Evolutionary conservation across 257 asterid species (phyloP).

Genomic region (Solanum corneliomulleri): DNA sequence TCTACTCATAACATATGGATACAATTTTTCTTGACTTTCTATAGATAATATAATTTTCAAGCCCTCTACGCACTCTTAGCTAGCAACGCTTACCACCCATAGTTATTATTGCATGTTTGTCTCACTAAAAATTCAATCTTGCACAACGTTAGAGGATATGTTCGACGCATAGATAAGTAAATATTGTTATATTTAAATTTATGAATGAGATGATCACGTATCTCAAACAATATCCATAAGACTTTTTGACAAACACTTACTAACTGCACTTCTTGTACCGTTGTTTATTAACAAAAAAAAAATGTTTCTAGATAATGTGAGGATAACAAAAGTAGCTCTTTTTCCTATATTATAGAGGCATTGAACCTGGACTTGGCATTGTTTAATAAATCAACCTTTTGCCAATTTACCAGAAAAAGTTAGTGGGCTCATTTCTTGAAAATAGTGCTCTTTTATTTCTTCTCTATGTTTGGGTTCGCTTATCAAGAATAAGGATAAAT

Average conservation of each 20-base stretch:
- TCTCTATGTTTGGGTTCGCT: neutral
- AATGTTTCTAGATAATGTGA: neutral
- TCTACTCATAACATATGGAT: neutral
- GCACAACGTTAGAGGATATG: no score
- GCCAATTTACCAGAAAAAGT: constrained; percentile 6
- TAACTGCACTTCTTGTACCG: neutral
- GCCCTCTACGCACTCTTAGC: neutral
- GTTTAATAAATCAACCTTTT: constrained; percentile 1
- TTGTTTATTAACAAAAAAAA: constrained; percentile 1
- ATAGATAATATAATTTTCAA: neutral
- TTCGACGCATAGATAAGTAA: neutral
- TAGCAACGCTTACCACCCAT: neutral
- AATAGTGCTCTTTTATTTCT: neutral
- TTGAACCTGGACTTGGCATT: constrained; percentile 24
- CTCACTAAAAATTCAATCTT: neutral
- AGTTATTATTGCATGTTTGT: neutral
- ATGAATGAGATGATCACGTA: neutral
- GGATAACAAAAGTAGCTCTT: neutral
- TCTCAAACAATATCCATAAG: fast-evolving
- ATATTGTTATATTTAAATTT: neutral
- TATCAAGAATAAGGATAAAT: neutral
- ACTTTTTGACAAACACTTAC: neutral
- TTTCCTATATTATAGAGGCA: constrained; percentile 9
- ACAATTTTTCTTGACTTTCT: neutral
- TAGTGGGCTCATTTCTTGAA: constrained; percentile 5